These are phyloP conservation scores for Hanseniaspora vineae DNA, from an alignment of 805 yeast genomes.

Conservation along the genomic window DNA sequence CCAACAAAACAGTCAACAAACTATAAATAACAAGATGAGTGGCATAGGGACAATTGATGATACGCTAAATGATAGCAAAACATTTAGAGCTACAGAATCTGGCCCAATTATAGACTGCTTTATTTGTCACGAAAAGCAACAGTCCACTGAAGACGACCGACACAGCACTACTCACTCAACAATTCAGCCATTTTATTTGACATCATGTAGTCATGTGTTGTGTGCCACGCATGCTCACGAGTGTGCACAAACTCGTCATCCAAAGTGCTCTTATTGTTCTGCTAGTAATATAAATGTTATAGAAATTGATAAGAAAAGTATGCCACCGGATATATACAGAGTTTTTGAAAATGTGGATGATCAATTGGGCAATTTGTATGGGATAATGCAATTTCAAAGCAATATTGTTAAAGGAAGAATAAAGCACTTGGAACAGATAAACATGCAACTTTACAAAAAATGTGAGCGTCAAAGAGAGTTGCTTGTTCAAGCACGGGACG, in stretches of 20 bases:
- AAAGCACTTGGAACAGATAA: conserved; percentile 14
- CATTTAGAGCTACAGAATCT: no score
- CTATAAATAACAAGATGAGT: no score
- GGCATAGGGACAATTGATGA: no score
- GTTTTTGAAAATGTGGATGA: conserved; percentile 19
- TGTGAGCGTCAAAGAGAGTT: conserved; percentile 17
- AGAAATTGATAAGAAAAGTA: neutral
- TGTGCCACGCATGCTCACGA: conserved; percentile 19
- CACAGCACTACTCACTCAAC: no score
- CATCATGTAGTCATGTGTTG: conserved; percentile 28
- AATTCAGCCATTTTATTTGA: conserved; percentile 13
- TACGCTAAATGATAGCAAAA: no score
- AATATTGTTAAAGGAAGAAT: conserved; percentile 14
- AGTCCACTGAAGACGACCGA: no score
- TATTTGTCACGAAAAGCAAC: conserved; percentile 16
- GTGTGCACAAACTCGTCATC: neutral
- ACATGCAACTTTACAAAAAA: conserved; percentile 15
- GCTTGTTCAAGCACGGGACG: conserved; percentile 15
- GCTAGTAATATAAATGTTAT: neutral
- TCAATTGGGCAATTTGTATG: conserved; percentile 15
- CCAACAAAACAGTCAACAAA: no score
- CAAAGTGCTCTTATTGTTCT: neutral
- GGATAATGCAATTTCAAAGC: conserved; percentile 20
- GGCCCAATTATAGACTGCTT: conserved; percentile 13
- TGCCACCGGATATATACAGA: conserved; percentile 13